These are phyloP conservation scores for Talaromyces sp. DNA, from an alignment of 2,329 filamentous ascomycete genomes.

Conservation along the genomic window DNA sequence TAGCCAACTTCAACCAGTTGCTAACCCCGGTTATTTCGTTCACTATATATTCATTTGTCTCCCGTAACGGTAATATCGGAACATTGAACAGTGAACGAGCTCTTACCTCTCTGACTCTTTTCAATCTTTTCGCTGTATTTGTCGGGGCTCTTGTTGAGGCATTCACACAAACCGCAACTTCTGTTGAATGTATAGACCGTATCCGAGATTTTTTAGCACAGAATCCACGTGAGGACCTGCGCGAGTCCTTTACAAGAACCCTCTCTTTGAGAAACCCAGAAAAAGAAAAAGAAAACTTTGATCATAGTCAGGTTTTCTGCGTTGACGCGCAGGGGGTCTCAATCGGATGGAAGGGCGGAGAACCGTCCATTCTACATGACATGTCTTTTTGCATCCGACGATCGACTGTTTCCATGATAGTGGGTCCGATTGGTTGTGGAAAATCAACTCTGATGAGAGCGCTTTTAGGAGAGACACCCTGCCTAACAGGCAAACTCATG, in stretches of 20 bases:
- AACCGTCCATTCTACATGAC: slow-evolving; percentile 2
- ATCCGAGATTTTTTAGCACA: not conserved
- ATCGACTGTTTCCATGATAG: slow-evolving; percentile 13
- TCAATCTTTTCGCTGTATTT: not conserved
- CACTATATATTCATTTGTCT: not conserved
- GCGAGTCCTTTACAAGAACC: not conserved
- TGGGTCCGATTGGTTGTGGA: slow-evolving; percentile 16
- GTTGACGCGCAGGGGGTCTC: not conserved
- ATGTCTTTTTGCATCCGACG: slow-evolving; percentile 10
- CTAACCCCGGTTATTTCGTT: not conserved
- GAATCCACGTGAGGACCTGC: not conserved
- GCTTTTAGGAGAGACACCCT: slow-evolving; percentile 13
- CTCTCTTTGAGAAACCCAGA: no score
- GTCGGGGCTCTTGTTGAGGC: not conserved
- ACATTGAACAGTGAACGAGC: not conserved
- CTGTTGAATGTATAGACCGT: not conserved
- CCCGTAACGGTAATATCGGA: not conserved
- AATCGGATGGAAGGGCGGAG: not conserved
- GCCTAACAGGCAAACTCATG: slow-evolving; percentile 12
- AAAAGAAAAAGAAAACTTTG: no score
- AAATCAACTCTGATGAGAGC: slow-evolving; percentile 16
- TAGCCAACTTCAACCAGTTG: not conserved
- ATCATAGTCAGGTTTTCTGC: not conserved
- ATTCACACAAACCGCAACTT: not conserved
- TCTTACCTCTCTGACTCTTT: not conserved